These are phyloP conservation scores for Trichophyton mentagrophytes DNA, from an alignment of 2,329 filamentous ascomycete genomes.

Conservation along the genomic window DNA sequence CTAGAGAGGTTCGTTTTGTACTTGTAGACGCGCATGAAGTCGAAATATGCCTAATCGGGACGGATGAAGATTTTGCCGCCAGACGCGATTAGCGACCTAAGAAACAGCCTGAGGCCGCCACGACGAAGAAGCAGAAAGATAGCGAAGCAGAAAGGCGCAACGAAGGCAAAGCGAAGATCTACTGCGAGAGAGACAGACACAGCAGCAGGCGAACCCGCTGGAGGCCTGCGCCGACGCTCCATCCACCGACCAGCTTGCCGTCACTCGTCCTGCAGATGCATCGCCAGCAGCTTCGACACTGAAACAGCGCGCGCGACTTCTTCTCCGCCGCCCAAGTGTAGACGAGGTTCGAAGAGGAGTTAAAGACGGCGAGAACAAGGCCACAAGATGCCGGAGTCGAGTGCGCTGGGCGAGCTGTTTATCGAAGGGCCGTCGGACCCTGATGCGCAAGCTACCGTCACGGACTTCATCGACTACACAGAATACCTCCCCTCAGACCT, in stretches of 20 bases:
- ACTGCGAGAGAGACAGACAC: neutral
- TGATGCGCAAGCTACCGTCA: conserved; percentile 53
- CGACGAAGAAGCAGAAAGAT: neutral
- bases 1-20: neutral
- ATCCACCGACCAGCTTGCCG: neutral
- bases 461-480: conserved; percentile 56
- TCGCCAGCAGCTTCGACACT: neutral
- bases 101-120: neutral
- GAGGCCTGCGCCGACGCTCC: neutral
- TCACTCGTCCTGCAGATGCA: neutral
- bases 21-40: neutral
- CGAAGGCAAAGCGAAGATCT: too few relatives aligned
- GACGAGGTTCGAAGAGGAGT: neutral
- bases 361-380: neutral
- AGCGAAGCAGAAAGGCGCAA: neutral
- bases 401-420: conserved; percentile 32
- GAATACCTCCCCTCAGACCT: conserved; percentile 56
- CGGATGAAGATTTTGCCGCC: conserved; percentile 1
- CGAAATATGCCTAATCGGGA: neutral
- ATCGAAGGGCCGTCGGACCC: conserved; percentile 44
- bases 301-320: neutral
- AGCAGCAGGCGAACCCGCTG: neutral
- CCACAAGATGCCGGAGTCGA: conserved; percentile 28
- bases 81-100: neutral
- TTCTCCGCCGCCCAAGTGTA: neutral